Evolutionary conservation across 208 protist genomes (phyloP).

Genomic region (Wallacemonas sp.): DNA sequence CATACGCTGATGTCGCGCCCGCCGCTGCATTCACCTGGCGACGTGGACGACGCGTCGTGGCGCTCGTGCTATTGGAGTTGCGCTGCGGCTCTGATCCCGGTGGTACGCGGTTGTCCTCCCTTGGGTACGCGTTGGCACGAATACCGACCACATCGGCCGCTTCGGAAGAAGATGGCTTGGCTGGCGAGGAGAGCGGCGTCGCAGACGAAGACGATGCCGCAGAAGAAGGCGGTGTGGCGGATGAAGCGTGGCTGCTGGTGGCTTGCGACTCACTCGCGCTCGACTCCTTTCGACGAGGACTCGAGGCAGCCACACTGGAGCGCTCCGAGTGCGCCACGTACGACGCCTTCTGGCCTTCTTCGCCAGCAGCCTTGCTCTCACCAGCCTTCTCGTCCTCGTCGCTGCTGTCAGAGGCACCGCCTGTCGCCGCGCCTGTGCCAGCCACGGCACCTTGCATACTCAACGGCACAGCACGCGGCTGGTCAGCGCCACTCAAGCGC

Average conservation of each 20-base stretch:
- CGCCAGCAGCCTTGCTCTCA: background rate
- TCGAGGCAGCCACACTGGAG: background rate
- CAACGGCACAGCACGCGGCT: background rate
- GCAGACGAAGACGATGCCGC: background rate
- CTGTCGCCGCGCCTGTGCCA: no score
- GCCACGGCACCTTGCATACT: background rate
- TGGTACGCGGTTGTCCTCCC: background rate
- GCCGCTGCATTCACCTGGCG: constrained; percentile 9
- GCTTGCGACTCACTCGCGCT: no score
- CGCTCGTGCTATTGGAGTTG: constrained; percentile 5
- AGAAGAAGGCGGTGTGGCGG: constrained; percentile 1
- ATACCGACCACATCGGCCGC: no score
- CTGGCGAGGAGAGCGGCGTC: background rate
- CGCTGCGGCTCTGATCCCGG: background rate
- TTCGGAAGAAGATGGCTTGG: no score
- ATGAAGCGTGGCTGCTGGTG: no score
- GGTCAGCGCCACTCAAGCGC: background rate
- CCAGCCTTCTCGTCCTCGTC: no score
- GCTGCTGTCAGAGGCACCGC: no score
- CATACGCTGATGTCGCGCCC: background rate
- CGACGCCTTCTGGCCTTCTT: background rate
- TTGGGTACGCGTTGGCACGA: background rate
- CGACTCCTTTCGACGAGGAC: no score
- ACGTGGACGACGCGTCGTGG: background rate
- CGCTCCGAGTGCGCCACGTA: background rate